phyloP scores from a whole-genome alignment of 495 filamentous ascomycete species.

The Penicillium verhagenii region DNA sequence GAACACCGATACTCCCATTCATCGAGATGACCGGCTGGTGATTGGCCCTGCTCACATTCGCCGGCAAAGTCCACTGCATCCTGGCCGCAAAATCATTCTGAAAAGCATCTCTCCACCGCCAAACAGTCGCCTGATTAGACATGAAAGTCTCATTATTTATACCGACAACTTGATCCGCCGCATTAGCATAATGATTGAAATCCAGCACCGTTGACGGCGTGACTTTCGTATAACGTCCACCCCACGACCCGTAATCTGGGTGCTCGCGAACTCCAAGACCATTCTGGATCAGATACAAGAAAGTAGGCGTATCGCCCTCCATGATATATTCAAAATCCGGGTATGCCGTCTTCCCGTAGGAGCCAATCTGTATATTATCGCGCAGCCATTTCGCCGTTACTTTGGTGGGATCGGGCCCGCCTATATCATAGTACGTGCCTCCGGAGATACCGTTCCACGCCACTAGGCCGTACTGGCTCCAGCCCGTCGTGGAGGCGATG shows the following conservation, averaged over 20 bases:
- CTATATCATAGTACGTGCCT: constrained; percentile 41
- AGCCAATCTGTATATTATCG: constrained; percentile 46
- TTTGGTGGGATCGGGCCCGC: constrained; percentile 42
- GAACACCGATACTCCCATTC: constrained; percentile 32
- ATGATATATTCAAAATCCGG: constrained; percentile 42
- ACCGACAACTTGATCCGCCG: constrained; percentile 40
- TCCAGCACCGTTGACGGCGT: constrained; percentile 7
- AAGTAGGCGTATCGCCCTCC: constrained; percentile 50
- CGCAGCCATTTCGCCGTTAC: constrained; percentile 44
- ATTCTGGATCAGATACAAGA: constrained; percentile 49
- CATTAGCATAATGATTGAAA: constrained; percentile 37
- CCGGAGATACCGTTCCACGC: constrained; percentile 49
- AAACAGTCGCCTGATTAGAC: constrained; percentile 49
- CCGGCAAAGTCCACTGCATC: constrained; percentile 45
- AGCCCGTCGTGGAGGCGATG: constrained; percentile 46
- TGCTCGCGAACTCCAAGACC: constrained; percentile 43
- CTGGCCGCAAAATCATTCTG: constrained; percentile 52
- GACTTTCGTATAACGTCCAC: constrained; percentile 37
- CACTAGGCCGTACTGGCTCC: constrained; percentile 47
- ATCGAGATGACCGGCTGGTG: constrained; percentile 44
- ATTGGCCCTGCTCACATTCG: constrained; percentile 29
- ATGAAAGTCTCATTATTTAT: constrained; percentile 31
- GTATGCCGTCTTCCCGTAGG: constrained; percentile 35
- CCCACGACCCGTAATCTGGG: constrained; percentile 49
- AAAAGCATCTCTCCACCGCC: constrained; percentile 51